Conservation (phyloP, 208 protist genomes). For the Lotmaria passim region DNA sequence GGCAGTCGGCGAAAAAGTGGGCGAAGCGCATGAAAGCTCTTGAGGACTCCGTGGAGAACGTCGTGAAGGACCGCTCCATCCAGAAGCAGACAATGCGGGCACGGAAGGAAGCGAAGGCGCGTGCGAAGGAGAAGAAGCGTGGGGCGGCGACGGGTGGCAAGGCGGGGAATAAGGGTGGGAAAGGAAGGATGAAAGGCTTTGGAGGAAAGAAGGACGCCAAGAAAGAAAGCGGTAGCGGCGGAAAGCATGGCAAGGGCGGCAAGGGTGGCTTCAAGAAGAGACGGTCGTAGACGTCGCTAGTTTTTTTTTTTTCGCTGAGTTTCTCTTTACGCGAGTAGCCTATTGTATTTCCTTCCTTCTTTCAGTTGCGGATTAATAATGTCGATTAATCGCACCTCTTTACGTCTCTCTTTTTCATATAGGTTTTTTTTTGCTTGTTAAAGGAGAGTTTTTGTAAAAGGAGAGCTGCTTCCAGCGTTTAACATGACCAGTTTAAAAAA, state of each 20-base stretch:
- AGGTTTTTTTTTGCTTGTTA: no score
- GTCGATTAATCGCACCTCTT: background rate
- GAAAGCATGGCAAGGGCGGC: constrained; percentile 11
- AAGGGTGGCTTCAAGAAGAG: constrained; percentile 1
- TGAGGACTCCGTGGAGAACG: constrained; percentile 73
- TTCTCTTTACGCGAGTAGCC: no score
- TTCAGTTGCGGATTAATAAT: background rate
- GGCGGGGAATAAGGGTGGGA: constrained; percentile 9
- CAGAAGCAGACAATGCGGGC: constrained; percentile 43
- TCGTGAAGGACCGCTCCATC: constrained; percentile 61
- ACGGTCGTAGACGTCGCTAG: constrained; percentile 17
- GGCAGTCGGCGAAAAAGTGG: constrained; percentile 81
- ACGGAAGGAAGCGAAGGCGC: constrained; percentile 34
- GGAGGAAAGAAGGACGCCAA: constrained; percentile 2
- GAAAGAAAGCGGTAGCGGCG: constrained; percentile 15
- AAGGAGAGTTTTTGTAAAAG: no score
- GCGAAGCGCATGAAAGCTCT: constrained; percentile 62
- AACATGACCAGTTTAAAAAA: no score
- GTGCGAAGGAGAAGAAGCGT: constrained; percentile 36
- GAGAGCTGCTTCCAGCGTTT: no score
- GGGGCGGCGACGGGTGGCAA: constrained; percentile 6
- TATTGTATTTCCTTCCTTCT: background rate
- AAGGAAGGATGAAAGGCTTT: constrained; percentile 13
- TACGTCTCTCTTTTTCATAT: background rate
- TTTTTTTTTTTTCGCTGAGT: no score